phyloP scores from a whole-genome alignment of 2,329 filamentous ascomycete species.

The Diaporthe vaccinii region DNA sequence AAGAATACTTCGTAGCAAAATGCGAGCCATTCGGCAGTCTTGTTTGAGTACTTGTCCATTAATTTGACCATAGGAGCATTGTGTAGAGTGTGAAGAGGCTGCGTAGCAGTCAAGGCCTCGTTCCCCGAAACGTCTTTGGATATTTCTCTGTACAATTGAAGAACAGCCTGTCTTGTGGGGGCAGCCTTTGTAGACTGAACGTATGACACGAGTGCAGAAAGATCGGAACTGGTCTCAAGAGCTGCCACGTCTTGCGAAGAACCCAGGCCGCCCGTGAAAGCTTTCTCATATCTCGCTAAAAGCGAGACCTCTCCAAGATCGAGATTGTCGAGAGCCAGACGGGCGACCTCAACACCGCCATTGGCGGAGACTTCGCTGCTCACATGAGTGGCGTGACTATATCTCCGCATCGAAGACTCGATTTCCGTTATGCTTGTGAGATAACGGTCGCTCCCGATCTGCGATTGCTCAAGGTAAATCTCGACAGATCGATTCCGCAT shows the following conservation, averaged over 20 bases:
- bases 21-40: slow-evolving; percentile 63
- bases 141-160: slow-evolving; percentile 45
- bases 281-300: slow-evolving; percentile 32
- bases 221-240: slow-evolving; percentile 25
- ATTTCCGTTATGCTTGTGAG: slow-evolving; percentile 59
- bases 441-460: slow-evolving; percentile 50
- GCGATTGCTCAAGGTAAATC: slow-evolving; percentile 76
- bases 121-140: slow-evolving; percentile 42
- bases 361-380: slow-evolving; percentile 44
- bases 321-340: slow-evolving; percentile 61
- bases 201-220: slow-evolving; percentile 44
- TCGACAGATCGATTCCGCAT: slow-evolving; percentile 97
- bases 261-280: slow-evolving; percentile 14
- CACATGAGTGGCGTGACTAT: slow-evolving; percentile 45
- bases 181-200: slow-evolving; percentile 49
- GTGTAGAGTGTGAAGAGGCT: slow-evolving; percentile 71
- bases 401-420: slow-evolving; percentile 65
- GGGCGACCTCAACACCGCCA: slow-evolving; percentile 51
- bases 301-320: slow-evolving; percentile 59
- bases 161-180: slow-evolving; percentile 52
- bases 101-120: slow-evolving; percentile 43
- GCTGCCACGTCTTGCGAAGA: slow-evolving; percentile 31
- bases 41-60: slow-evolving; percentile 52
- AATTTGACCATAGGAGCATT: slow-evolving; percentile 67
- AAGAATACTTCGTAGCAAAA: slow-evolving; percentile 65